phyloP scores from a whole-genome alignment of 129 eudicot genomes.

The Flaveria ramosissima region DNA sequence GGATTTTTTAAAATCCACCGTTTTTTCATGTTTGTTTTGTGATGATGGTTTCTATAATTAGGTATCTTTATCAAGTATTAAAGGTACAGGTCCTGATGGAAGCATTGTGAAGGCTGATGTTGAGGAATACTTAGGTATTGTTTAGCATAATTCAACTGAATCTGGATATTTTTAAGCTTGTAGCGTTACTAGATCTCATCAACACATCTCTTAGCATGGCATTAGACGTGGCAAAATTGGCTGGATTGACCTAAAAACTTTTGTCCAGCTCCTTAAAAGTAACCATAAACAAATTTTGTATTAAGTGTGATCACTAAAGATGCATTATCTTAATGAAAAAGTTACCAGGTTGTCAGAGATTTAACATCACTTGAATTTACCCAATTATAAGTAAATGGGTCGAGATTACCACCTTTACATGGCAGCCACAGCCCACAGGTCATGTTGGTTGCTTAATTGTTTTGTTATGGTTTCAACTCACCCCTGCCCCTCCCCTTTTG shows the following conservation, averaged over 20 bases:
- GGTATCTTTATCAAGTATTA: conserved; percentile 81
- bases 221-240: conserved; percentile 5
- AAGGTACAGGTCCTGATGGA: conserved; percentile 99
- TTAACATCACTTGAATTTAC: neutral
- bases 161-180: neutral
- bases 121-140: conserved; percentile 89
- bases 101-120: conserved; percentile 93
- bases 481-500: conserved; percentile 17
- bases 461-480: conserved; percentile 17
- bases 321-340: neutral
- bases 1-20: neutral
- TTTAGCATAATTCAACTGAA: conserved; percentile 8
- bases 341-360: neutral
- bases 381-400: neutral
- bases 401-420: neutral
- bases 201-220: conserved; percentile 16
- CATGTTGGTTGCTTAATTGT: conserved; percentile 8
- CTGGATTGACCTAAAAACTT: neutral
- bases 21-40: neutral
- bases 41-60: conserved; percentile 31
- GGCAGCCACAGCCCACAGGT: conserved; percentile 2
- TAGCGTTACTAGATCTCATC: neutral
- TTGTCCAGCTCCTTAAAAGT: neutral
- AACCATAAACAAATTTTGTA: neutral
- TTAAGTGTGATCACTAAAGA: neutral